Conservation (phyloP, 2,329 filamentous ascomycete species). For the Xylaria sp. region DNA sequence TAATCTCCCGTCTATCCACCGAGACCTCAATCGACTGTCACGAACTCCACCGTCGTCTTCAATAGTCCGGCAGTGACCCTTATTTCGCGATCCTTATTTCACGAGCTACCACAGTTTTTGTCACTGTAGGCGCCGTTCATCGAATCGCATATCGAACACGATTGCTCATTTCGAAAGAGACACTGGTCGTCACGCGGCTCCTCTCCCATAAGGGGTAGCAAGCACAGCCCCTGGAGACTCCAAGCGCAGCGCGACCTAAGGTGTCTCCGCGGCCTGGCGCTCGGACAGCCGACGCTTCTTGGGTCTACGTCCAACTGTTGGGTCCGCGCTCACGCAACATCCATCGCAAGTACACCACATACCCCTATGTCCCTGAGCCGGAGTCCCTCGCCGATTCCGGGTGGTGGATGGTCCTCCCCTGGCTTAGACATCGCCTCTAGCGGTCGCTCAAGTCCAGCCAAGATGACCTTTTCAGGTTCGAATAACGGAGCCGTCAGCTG, state of each 20-base stretch:
- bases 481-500: constrained; percentile 74
- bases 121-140: constrained; percentile 60
- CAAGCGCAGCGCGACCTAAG: constrained; percentile 65
- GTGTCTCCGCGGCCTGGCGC: constrained; percentile 54
- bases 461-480: constrained; percentile 57
- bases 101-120: neutral
- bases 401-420: constrained; percentile 89
- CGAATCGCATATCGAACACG: constrained; percentile 60
- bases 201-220: constrained; percentile 53
- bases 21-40: constrained; percentile 2
- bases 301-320: constrained; percentile 28
- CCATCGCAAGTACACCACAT: constrained; percentile 61
- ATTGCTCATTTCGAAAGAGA: constrained; percentile 54
- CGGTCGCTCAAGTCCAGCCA: constrained; percentile 73
- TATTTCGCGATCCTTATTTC: neutral
- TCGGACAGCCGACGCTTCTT: constrained; percentile 26
- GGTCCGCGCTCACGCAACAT: constrained; percentile 19
- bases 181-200: constrained; percentile 48
- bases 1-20: neutral
- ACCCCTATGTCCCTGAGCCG: constrained; percentile 82
- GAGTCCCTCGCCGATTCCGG: constrained; percentile 84
- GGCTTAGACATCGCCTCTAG: constrained; percentile 76
- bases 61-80: constrained; percentile 51
- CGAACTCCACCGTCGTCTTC: constrained; percentile 2
- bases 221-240: constrained; percentile 51